Evolutionary conservation across 768 basidiomycete genomes (phyloP).

Genomic region (Paxillus involutus): DNA sequence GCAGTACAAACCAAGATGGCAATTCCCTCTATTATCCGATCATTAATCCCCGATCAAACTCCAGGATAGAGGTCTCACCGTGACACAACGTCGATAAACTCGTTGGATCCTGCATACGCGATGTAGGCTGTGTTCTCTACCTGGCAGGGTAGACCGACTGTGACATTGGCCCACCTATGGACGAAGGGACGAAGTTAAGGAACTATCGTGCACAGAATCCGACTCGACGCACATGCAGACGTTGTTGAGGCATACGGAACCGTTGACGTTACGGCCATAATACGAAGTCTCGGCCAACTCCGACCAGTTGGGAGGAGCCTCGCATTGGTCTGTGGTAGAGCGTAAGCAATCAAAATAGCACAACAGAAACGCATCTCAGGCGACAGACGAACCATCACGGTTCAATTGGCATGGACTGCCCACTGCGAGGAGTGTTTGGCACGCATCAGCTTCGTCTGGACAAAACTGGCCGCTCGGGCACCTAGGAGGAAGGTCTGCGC

Average conservation of each 20-base stretch:
- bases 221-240: slow-evolving; percentile 66
- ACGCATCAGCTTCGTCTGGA: slow-evolving; percentile 78
- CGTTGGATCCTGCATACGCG: slow-evolving; percentile 54
- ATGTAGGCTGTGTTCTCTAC: slow-evolving; percentile 82
- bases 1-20: slow-evolving; percentile 72
- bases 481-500: slow-evolving; percentile 51
- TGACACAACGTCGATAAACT: slow-evolving; percentile 80
- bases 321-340: slow-evolving; percentile 67
- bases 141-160: slow-evolving; percentile 58
- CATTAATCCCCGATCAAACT: neutral
- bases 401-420: slow-evolving; percentile 80
- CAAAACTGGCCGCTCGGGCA: slow-evolving; percentile 71
- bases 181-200: neutral
- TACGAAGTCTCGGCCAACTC: slow-evolving; percentile 65
- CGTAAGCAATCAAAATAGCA: neutral
- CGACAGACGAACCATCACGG: slow-evolving; percentile 56
- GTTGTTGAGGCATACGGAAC: slow-evolving; percentile 81
- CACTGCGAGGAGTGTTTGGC: slow-evolving; percentile 58
- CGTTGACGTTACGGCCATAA: slow-evolving; percentile 74
- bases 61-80: slow-evolving; percentile 44
- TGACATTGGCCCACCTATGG: slow-evolving; percentile 75
- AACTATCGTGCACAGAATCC: neutral
- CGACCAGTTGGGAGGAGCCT: slow-evolving; percentile 61
- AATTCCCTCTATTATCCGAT: slow-evolving; percentile 57
- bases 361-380: neutral